These are phyloP conservation scores for Vinca minor DNA, from an alignment of 257 asterid genomes.

Conservation along the genomic window DNA sequence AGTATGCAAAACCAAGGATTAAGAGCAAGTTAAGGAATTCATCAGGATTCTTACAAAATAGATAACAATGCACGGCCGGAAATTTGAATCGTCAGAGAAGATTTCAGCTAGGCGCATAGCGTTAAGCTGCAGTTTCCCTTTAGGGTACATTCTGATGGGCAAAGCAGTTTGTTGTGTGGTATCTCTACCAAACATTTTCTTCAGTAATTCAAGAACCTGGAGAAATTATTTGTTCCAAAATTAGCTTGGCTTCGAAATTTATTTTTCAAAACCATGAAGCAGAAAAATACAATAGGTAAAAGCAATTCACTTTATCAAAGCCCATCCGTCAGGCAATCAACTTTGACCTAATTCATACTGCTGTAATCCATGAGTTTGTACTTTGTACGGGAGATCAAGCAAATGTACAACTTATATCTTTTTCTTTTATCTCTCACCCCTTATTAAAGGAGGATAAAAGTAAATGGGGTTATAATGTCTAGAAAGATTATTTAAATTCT, in stretches of 20 bases:
- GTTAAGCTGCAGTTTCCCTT: slow-evolving; percentile 83
- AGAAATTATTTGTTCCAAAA: background rate
- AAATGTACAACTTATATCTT: no score
- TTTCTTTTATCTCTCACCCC: no score
- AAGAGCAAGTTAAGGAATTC: background rate
- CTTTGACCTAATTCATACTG: background rate
- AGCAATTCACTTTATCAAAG: background rate
- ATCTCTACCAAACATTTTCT: slow-evolving; percentile 63
- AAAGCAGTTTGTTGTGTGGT: slow-evolving; percentile 33
- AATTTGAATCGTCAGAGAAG: slow-evolving; percentile 96
- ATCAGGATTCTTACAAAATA: slow-evolving; percentile 55
- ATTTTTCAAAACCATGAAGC: background rate
- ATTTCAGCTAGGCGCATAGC: slow-evolving; percentile 93
- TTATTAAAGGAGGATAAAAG: no score
- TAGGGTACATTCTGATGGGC: slow-evolving; percentile 49
- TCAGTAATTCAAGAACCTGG: slow-evolving; percentile 82
- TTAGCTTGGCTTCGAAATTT: background rate
- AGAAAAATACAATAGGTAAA: background rate
- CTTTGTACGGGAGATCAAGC: background rate
- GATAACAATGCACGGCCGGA: slow-evolving; percentile 60
- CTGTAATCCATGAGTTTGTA: no score
- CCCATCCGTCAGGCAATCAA: background rate
- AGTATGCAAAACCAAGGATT: background rate
- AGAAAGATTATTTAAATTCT: no score
- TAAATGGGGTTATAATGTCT: no score